Percentiles rank a stretch among this genome's conserved stretches.
Evolutionary conservation across 208 protist species (phyloP).

Genomic region (Trypanosomatidae sp.): DNA sequence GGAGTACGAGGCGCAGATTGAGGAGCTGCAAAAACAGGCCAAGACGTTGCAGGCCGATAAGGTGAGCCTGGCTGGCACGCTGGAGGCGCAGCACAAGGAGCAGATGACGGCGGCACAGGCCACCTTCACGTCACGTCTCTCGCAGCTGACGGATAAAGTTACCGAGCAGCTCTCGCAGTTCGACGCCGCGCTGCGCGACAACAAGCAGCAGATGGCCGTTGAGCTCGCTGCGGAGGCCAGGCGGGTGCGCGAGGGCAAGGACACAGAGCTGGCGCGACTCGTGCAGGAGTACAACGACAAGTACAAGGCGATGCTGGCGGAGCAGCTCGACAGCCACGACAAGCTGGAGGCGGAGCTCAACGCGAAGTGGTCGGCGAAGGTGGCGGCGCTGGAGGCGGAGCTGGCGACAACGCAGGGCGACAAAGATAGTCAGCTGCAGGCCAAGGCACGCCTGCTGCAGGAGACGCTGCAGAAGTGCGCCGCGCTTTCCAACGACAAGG

Average conservation of each 20-base stretch:
- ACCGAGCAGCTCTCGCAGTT: conserved; percentile 44
- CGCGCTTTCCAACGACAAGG: conserved; percentile 30
- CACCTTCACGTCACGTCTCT: conserved; percentile 34
- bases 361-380: conserved; percentile 38
- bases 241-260: conserved; percentile 44
- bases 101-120: conserved; percentile 45
- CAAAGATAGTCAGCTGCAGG: conserved; percentile 20
- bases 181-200: conserved; percentile 31
- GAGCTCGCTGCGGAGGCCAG: conserved; percentile 37
- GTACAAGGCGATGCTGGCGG: conserved; percentile 92
- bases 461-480: conserved; percentile 34
- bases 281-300: conserved; percentile 92
- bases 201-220: conserved; percentile 21
- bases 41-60: conserved; percentile 27
- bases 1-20: conserved; percentile 66
- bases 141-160: conserved; percentile 23
- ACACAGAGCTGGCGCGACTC: conserved; percentile 65
- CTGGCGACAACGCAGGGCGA: conserved; percentile 21
- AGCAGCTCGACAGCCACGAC: conserved; percentile 87
- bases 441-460: conserved; percentile 24
- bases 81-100: conserved; percentile 28
- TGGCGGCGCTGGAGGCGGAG: conserved; percentile 33
- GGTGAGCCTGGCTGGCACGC: conserved; percentile 11
- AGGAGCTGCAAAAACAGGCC: conserved; percentile 27
- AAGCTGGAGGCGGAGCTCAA: conserved; percentile 54